Conservation (phyloP, 2,329 filamentous ascomycete genomes). For the Colletotrichum siamense region DNA sequence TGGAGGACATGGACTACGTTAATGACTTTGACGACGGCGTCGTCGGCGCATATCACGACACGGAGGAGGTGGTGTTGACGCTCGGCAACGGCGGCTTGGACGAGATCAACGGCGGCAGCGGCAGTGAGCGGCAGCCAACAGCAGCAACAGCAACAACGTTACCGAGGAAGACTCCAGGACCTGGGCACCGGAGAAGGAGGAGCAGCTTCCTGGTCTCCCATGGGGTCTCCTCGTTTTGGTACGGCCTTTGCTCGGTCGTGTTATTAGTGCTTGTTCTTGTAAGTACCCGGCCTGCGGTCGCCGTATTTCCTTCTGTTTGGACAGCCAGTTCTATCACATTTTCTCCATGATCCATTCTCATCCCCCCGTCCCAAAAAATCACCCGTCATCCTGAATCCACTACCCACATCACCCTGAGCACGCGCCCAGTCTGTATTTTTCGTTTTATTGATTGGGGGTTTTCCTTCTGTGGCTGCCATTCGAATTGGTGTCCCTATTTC, state of each 20-base stretch:
- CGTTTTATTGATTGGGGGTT: background rate
- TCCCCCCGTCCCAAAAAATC: background rate
- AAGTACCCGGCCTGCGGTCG: constrained; percentile 4
- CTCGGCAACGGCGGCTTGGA: background rate
- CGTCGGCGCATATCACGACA: background rate
- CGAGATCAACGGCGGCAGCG: background rate
- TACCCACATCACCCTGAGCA: background rate
- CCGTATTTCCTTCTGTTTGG: background rate
- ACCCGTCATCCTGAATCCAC: background rate
- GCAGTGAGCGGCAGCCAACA: background rate
- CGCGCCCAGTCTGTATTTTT: background rate
- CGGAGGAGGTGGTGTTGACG: background rate
- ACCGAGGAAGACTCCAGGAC: background rate
- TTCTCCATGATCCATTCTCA: background rate
- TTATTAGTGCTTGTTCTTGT: constrained; percentile 15
- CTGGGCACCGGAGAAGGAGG: constrained; percentile 19
- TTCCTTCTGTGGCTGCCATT: background rate
- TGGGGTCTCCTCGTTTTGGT: constrained; percentile 23
- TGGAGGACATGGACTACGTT: background rate
- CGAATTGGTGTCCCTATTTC: background rate
- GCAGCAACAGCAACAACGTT: background rate
- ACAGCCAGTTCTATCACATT: background rate
- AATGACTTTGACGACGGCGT: background rate
- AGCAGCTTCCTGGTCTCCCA: constrained; percentile 22
- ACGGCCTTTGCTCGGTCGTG: constrained; percentile 22